Evolutionary conservation across 768 basidiomycete genomes (phyloP).

Genomic region (Tylopilus rubrobrunneus): DNA sequence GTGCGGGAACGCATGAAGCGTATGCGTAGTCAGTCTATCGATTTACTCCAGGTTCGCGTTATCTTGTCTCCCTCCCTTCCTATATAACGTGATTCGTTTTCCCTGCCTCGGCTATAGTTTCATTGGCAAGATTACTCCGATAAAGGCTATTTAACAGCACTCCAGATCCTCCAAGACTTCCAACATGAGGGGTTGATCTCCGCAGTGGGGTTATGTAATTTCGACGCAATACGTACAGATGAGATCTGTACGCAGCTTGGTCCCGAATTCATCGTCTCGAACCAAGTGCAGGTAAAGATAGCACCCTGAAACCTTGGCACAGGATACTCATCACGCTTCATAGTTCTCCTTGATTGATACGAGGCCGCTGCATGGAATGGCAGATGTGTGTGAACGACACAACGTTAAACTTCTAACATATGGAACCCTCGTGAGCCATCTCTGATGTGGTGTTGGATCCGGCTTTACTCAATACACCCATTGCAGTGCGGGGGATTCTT

Average conservation of each 20-base stretch:
- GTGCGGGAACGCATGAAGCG: constrained; percentile 68
- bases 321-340: constrained; percentile 7
- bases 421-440: constrained; percentile 65
- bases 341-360: constrained; percentile 83
- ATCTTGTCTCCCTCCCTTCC: not conserved
- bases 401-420: constrained; percentile 74
- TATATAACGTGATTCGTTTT: not conserved
- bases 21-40: constrained; percentile 56
- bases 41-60: constrained; percentile 63
- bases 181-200: constrained; percentile 55
- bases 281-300: constrained; percentile 70
- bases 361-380: constrained; percentile 73
- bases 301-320: not conserved
- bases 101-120: constrained; percentile 43
- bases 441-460: not conserved
- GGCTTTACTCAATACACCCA: constrained; percentile 1
- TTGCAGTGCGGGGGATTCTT: constrained; percentile 80
- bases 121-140: constrained; percentile 74
- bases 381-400: constrained; percentile 70
- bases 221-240: constrained; percentile 69
- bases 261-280: constrained; percentile 68
- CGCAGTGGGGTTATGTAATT: constrained; percentile 76
- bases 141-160: constrained; percentile 43
- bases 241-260: constrained; percentile 78
- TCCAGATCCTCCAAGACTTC: constrained; percentile 55